Evolutionary conservation across 2,329 filamentous ascomycete species (phyloP).

Genomic region (Elsinoe fawcettii): DNA sequence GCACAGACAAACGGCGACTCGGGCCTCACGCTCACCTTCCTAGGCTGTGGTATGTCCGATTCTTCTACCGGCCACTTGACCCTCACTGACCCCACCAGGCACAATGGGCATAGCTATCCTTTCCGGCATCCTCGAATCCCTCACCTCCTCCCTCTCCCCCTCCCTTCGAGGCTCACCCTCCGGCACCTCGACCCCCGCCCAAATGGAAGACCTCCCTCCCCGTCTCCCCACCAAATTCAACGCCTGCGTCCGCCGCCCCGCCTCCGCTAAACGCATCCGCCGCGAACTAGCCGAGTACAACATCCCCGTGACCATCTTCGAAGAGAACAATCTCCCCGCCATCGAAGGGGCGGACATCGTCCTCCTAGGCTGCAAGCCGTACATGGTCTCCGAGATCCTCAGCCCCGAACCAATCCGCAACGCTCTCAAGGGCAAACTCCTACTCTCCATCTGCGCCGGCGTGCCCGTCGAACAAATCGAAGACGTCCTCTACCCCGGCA

Average conservation of each 20-base stretch:
- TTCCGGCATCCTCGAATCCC: conserved; percentile 66
- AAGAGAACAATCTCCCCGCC: conserved; percentile 63
- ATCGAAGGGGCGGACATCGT: conserved; percentile 63
- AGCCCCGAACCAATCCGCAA: conserved; percentile 59
- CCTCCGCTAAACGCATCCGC: conserved; percentile 61
- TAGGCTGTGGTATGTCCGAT: conserved; percentile 62
- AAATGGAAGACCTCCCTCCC: conserved; percentile 37
- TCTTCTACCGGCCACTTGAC: neutral
- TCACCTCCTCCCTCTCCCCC: conserved; percentile 32
- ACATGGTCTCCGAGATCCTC: conserved; percentile 63
- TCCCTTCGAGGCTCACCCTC: neutral
- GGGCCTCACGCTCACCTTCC: conserved; percentile 63
- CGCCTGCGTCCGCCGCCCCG: conserved; percentile 66
- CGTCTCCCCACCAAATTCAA: conserved; percentile 68
- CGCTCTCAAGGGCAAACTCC: conserved; percentile 68
- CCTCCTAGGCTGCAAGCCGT: conserved; percentile 73
- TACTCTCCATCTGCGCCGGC: conserved; percentile 75
- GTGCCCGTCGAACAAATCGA: conserved; percentile 63
- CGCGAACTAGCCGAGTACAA: conserved; percentile 57
- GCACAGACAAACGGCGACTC: conserved; percentile 27
- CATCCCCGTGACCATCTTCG: conserved; percentile 55
- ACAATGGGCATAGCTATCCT: conserved; percentile 83
- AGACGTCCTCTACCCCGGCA: conserved; percentile 51
- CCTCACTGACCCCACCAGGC: conserved; percentile 41
- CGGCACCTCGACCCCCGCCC: neutral